A percentile compares a stretch with the other conserved stretches of the same genome.
Evolutionary conservation across 2,329 filamentous ascomycete species (phyloP).

Genomic region (Microsporum canis): DNA sequence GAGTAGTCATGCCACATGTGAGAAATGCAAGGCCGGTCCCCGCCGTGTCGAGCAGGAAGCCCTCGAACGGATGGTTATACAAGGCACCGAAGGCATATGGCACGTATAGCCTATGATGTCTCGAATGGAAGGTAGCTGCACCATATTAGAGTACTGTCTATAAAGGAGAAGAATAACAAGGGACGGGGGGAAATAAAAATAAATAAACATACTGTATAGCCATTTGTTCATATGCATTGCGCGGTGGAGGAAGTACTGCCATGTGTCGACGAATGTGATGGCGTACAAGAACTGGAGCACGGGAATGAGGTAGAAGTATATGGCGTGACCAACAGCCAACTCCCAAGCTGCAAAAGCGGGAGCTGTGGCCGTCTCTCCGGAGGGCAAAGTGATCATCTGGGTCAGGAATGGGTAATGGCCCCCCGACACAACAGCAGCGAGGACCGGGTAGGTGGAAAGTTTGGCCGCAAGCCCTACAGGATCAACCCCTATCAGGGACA

Average conservation of each 20-base stretch:
- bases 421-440: constrained; percentile 66
- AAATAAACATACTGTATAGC: constrained; percentile 64
- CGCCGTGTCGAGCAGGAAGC: constrained; percentile 82
- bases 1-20: constrained; percentile 65
- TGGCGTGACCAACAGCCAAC: constrained; percentile 55
- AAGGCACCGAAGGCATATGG: constrained; percentile 94
- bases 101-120: constrained; percentile 93
- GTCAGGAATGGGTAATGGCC: constrained; percentile 66
- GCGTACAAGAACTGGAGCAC: constrained; percentile 64
- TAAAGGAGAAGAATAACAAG: constrained; percentile 9
- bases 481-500: constrained; percentile 66
- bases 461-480: constrained; percentile 63
- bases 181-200: neutral
- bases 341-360: constrained; percentile 81
- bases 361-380: constrained; percentile 40
- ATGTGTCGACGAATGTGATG: constrained; percentile 73
- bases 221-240: constrained; percentile 96
- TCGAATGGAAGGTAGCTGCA: constrained; percentile 75
- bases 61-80: constrained; percentile 93
- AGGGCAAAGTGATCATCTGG: constrained; percentile 44
- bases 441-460: constrained; percentile 57
- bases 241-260: constrained; percentile 96
- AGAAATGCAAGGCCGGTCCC: constrained; percentile 80
- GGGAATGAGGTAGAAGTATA: constrained; percentile 73
- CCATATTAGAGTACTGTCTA: constrained; percentile 1